phyloP scores from a whole-genome alignment of 148 eudicot species.

The Cornus florida region DNA sequence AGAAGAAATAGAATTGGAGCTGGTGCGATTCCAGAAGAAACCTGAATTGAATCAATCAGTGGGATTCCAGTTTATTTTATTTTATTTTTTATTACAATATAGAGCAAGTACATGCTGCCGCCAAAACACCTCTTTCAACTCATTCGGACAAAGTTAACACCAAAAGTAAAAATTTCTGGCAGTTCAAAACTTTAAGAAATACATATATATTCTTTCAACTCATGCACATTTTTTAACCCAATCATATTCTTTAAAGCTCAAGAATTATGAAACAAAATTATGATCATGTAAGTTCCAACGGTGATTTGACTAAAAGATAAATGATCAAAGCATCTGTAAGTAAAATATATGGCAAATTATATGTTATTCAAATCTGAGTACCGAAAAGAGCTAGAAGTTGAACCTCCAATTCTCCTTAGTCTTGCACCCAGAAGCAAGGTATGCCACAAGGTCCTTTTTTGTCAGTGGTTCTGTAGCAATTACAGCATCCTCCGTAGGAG shows the following conservation, averaged over 20 bases:
- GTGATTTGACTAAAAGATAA: background rate
- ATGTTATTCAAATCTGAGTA: constrained; percentile 20
- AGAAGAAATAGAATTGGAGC: background rate
- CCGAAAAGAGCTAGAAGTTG: constrained; percentile 35
- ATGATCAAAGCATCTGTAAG: background rate
- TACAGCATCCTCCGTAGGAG: constrained; percentile 82
- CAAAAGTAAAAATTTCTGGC: too few relatives aligned
- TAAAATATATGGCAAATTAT: background rate
- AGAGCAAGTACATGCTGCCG: background rate
- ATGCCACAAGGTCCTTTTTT: constrained; percentile 81
- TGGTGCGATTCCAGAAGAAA: background rate
- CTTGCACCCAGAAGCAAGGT: constrained; percentile 97
- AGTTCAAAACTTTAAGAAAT: background rate
- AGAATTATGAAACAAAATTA: background rate
- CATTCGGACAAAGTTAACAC: background rate
- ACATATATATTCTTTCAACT: background rate
- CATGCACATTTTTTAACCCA: background rate
- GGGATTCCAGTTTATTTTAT: background rate
- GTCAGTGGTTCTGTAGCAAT: constrained; percentile 84
- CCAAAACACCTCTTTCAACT: background rate
- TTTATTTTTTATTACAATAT: background rate
- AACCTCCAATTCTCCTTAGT: constrained; percentile 98
- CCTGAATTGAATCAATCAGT: background rate
- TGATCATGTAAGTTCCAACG: background rate
- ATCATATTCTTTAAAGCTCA: background rate